Evolutionary conservation across 306 rosid genomes (phyloP), one percentile per base, ranked within the genome.

Genomic region (Fragaria vesca): DNA sequence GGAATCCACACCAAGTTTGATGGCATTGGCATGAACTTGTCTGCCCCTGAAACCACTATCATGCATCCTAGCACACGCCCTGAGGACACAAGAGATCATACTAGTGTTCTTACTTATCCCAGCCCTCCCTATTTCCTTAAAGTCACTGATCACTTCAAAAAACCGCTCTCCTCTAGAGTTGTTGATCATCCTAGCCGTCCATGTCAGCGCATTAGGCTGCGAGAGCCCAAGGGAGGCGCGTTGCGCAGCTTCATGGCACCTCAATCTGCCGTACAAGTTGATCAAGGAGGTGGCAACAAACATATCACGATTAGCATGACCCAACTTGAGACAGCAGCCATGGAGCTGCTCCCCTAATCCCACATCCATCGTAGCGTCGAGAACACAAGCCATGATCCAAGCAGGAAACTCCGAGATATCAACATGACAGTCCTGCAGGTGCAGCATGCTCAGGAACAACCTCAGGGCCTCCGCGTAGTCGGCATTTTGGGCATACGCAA

Each of bases 21-120:
- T 16, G 12, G 68, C 68, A 62, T 28, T 62, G 68, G 43, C 68
- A 62, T 62, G 68, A 62, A 62, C 43, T 16, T 62, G 68, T 62
- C n/a, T 30, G 42, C 68, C 68, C 0, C 43, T 13, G 42, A 15
- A 15, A 42, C 68, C 68, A 62, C 10, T 3, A 62, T 62, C 68
- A 12, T 13, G 10, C 40, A 62, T 30, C 68, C 68, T 62, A 6
- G 68, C 68, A 32, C 68, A 62, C 11, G 68, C 68, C n/a, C 43
- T 62, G 21, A 62, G 68, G 3, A 32, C 21, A 62, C 68, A 62
- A 62, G 68, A 62, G 68, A 62, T 2, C 42, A 62, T 62, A 6
- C 42, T 15, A 62, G 43, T 62, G 11, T 30, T 62, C 42, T 62
- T 62, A 8, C 2, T 16, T 5, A 62, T 62, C n/a, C 68, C 68